Evolutionary conservation across 805 yeast genomes (phyloP), one percentile per base, ranked within the genome.

Genomic region (Myxozyma udenii): DNA sequence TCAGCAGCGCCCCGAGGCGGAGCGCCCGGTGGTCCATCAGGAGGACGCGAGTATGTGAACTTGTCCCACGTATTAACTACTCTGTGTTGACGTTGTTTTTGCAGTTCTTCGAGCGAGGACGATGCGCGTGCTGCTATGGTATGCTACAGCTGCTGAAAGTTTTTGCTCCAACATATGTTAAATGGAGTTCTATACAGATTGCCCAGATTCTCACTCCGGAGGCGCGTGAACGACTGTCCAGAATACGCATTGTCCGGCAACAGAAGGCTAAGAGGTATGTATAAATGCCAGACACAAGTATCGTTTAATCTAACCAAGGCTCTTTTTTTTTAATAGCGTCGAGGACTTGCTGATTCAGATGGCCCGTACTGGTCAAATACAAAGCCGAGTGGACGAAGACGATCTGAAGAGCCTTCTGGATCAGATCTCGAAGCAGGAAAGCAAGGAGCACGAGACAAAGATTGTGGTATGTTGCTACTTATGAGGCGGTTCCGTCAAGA

Each of bases 191-290:
- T 6, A 2, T 30, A 4, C 37, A 68, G 72, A 71, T 88, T 48
- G 76, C 87, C 5, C 91, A 85, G 59, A 78, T 88, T 19, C 74
- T 93, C 41, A 87, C 86, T 50, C 83, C 91, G 9, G 79, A 77
- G 46, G 98, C 98, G 0, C 76, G 95, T 42, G 97, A 91, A 64
- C 76, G 98, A 53, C 74, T 91, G 41, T 80, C 90, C 18, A 75
- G 98, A 52, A 95, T 91, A 18, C 74, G 88, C 25, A 78, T 93
- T 66, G 98, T 91, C 40, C 80, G 90, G 64, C 95, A 95, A 2
- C 98, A 93, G 47, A 75, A 97, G 50, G 98, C 95, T 0, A 77
- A 78, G 46, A 86, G 89, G 65, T 65, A 45, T 37, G 62, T 46
- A 12, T 28, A 28, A 28, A 28, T 28, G 9, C 33, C 33, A 28